Base-by-base conservation (phyloP, 768 basidiomycete species). In the Xanthoconium purpureum region DNA sequence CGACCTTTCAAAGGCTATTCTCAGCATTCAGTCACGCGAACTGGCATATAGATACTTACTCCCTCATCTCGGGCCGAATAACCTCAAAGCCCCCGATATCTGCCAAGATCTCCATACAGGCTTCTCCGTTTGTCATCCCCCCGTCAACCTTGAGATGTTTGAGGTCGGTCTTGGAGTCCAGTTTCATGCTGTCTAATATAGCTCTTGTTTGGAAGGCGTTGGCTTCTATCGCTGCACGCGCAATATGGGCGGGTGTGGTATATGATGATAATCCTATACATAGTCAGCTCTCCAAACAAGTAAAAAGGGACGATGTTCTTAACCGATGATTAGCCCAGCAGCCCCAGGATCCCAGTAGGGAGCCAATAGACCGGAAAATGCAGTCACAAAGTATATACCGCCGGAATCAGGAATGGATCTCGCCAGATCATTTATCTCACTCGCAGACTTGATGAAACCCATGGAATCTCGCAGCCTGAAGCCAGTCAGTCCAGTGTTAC, bases 271-370 rank as follows among this genome's bases (percentile, higher is more conserved):
- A 73, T 17, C 89, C 87, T 87, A 52, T 8, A 28, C 24, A 20
- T 28, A 28, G 29, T 70, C 5, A 48, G 56, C 40, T 38, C 12
- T 5, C 6, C 9, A 2, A 24, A 28, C 28, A 17, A 24, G 6
- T 6, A 45, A 8, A 35, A 50, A n/a, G 39, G 20, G 30, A 67
- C 69, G 17, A 15, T 28, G n/a, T 47, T 6, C 9, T 44, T 28
- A 60, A 82, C 90, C 93, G 56, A 97, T 93, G 44, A 97, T 77
- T 39, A 90, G 71, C 1, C 93, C 94, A 18, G 87, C 88, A 30
- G 97, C 97, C 30, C 87, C 84, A 29, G 93, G 84, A 71, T 99
- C 97, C 97, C 97, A 98, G 74, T 93, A 97, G 7, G 97, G 97
- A 18, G 97, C 97, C 29, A 99, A 84, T 28, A 99, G 80, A 53